Evolutionary conservation across 2,329 filamentous ascomycete species (phyloP), one percentile per base, ranked within the genome.

Genomic region (Scortechinia acanthostroma): DNA sequence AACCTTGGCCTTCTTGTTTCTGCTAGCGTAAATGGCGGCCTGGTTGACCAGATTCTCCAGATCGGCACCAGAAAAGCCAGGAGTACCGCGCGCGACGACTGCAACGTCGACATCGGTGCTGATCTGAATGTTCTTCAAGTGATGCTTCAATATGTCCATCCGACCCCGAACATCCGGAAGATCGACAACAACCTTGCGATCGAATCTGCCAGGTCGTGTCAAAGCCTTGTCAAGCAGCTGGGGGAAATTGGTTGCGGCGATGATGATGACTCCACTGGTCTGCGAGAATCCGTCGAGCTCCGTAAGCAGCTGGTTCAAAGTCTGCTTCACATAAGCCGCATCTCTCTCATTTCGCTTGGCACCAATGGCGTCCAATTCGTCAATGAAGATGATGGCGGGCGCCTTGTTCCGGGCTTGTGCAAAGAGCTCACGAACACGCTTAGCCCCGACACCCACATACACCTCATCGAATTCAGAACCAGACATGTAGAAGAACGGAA

Each of bases 401-500:
- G 90, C 83, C 69, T 97, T 96, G 51, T 74, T 64, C 53, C 90
- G 88, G 51, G 91, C 91, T 46, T 86, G 81, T 42, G 74, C 69
- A 62, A 95, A 95, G n/a, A 95, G 77, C 50, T 96, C 93, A 48
- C 93, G 88, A 43, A 98, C 91, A 58, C 93, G 87, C 73, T 98
- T 95, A 42, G 90, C 90, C 59, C 91, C 90, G 45, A 98, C 93
- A 59, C 93, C 93, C 25, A 98, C 94, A 58, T 96, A 98, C 44
- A 98, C 86, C 65, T 98, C 93, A 58, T 98, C 93, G 59, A 98
- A 98, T 63, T 98, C 93, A 47, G 89, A 95, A 43, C 93, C 93
- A 58, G 93, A 98, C 91, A 98, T 97, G 76, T 96, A 98, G 75
- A 97, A 98, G 75, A 98, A 98, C 1, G 93, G 93, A 16, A 98